Base-by-base conservation (phyloP, 176 grass and related monocot genomes). In the Ampelocalamus luodianensis region DNA sequence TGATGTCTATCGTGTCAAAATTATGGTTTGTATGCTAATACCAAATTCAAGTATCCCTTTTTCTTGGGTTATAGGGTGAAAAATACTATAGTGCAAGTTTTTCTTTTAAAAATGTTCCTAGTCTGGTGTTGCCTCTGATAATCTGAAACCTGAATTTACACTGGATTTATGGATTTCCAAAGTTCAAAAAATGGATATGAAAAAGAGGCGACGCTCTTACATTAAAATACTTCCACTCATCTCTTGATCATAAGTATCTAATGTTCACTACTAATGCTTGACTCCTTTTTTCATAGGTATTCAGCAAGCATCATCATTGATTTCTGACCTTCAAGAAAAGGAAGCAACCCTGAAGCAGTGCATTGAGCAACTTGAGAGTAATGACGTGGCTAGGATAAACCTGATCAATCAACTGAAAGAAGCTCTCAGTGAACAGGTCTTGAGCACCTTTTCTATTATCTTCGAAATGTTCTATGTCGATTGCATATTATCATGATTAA, bases 361-460 rank as follows among this genome's bases (percentile, higher is more conserved):
- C 79, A 90, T 92, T 74, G 76, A 89, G 48, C 89, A 90, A 76
- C 89, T 98, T 68, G 91, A 92, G 83, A 82, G 80, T 85, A 80
- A 90, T 16, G 78, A 90, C 27, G 10, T 32, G 13, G 62, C 76
- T 27, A 92, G 96, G 83, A 37, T 53, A 77, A 81, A 78, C 71
- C 83, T 98, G 73, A 85, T 95, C 76, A 85, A 77, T 89, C 91
- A 90, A 76, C 83, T 95, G 80, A 90, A 86, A 71, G 91, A 95
- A 79, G 93, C 93, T 59, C 87, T 95, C 44, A 87, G 48, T 65
- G 93, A 98, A 85, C 93, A 95, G 94, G 92, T 94, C 73, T 81
- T 83, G 71, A 62, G 74, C 60, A 49, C 67, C 10, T 86, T 84
- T 32, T 72, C 55, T 82, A 77, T 53, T 32, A 45, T 75, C 53